A percentile compares a stretch with the other conserved stretches of the same genome.
phyloP scores from a whole-genome alignment of 768 basidiomycete species.

The Lentinus brumalis region DNA sequence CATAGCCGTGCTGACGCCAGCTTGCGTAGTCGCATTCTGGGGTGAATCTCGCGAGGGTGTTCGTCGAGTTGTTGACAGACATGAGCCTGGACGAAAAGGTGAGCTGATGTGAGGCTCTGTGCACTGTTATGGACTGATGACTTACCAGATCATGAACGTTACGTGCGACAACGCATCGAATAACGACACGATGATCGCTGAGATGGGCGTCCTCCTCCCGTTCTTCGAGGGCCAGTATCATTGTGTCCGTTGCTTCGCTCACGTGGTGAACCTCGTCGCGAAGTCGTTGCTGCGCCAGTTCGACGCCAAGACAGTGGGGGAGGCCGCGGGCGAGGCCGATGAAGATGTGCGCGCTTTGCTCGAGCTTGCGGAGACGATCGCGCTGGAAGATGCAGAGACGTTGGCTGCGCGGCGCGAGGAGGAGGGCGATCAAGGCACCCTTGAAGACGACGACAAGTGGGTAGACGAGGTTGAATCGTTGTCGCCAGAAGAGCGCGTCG shows the following conservation, averaged over 20 bases:
- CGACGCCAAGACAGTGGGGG: not conserved
- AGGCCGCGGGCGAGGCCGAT: not conserved
- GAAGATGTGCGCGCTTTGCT: not conserved
- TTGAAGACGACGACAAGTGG: not conserved
- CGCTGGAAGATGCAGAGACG: not conserved
- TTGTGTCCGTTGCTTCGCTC: constrained; percentile 19
- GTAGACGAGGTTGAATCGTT: not conserved
- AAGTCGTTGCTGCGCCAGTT: constrained; percentile 9
- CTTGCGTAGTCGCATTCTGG: too few species aligned
- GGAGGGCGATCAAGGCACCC: too few species aligned
- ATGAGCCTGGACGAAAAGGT: too few species aligned
- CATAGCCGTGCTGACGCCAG: too few species aligned
- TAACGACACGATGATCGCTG: constrained; percentile 5
- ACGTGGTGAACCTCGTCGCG: constrained; percentile 22
- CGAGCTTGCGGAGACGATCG: not conserved
- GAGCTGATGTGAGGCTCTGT: too few species aligned
- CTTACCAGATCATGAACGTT: not conserved
- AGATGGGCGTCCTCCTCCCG: not conserved
- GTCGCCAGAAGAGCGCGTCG: not conserved
- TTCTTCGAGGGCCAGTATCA: constrained; percentile 9
- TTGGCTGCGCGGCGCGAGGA: not conserved
- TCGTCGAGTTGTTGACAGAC: too few species aligned
- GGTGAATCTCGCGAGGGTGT: too few species aligned
- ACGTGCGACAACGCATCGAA: constrained; percentile 1
- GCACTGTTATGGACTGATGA: too few species aligned